Conservation (phyloP, 2,329 filamentous ascomycete species). For the Clarireedia paspali region DNA sequence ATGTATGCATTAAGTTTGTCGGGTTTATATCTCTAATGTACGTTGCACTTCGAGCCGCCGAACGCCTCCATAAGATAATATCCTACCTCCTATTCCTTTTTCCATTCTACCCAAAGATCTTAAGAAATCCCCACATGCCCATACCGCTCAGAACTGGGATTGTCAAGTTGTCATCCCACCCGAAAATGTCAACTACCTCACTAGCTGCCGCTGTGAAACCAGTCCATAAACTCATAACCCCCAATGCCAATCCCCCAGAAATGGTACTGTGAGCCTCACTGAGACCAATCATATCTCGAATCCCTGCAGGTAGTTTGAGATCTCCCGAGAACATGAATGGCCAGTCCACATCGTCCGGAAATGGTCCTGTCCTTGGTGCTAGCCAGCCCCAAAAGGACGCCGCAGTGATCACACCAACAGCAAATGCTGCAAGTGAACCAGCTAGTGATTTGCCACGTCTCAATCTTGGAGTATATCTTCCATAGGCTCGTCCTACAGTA, state of each 20-base stretch:
- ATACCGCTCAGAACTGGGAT: conserved; percentile 87
- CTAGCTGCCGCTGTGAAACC: conserved; percentile 84
- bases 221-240: conserved; percentile 75
- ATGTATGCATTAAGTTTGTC: neutral
- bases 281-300: conserved; percentile 55
- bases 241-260: conserved; percentile 64
- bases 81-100: neutral
- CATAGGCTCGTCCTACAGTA: conserved; percentile 86
- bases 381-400: conserved; percentile 84
- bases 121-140: conserved; percentile 87
- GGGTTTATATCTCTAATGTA: conserved; percentile 4
- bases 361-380: conserved; percentile 59
- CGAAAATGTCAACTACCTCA: conserved; percentile 85
- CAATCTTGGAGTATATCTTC: conserved; percentile 78
- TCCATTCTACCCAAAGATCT: conserved; percentile 57
- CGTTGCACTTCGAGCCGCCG: neutral
- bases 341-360: conserved; percentile 59
- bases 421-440: conserved; percentile 75
- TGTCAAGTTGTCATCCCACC: conserved; percentile 95
- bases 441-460: conserved; percentile 86
- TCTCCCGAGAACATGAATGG: conserved; percentile 76
- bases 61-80: neutral
- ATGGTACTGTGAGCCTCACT: conserved; percentile 52
- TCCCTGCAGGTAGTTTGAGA: conserved; percentile 58
- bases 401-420: conserved; percentile 76